Percentiles rank a stretch among this genome's conserved stretches.
phyloP scores from a whole-genome alignment of 306 rosid genomes.

The Lithocarpus polystachyus region DNA sequence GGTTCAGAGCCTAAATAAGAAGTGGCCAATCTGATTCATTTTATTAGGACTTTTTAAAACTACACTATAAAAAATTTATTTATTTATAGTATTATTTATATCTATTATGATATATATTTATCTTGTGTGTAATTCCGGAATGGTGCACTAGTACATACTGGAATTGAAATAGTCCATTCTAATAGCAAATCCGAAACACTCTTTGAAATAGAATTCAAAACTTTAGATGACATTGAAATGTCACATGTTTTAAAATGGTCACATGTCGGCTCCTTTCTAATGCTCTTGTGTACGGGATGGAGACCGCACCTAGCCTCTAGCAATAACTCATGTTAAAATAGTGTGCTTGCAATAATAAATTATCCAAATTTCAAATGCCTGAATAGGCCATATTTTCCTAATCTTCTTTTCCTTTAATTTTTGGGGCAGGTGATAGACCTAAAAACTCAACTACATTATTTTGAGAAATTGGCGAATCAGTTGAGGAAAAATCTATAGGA shows the following conservation, averaged over 20 bases:
- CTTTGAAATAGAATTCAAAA: too few species aligned
- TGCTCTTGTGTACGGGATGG: background rate
- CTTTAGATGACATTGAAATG: background rate
- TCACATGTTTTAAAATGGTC: too few species aligned
- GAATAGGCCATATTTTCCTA: background rate
- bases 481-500: slow-evolving; percentile 34
- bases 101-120: too few species aligned
- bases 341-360: background rate
- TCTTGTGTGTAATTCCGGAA: too few species aligned
- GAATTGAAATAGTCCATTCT: too few species aligned
- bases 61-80: too few species aligned
- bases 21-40: too few species aligned
- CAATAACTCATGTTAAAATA: background rate
- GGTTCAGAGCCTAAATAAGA: too few species aligned
- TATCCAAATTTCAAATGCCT: background rate
- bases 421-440: slow-evolving; percentile 38
- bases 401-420: background rate
- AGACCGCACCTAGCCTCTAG: background rate
- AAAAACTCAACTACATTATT: slow-evolving; percentile 36
- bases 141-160: fast-evolving
- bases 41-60: too few species aligned
- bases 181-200: too few species aligned
- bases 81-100: too few species aligned
- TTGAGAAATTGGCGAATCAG: slow-evolving; percentile 30
- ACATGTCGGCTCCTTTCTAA: too few species aligned